Conservation (phyloP, 2,329 filamentous ascomycete genomes). For the Purpureocillium takamizusanense region DNA sequence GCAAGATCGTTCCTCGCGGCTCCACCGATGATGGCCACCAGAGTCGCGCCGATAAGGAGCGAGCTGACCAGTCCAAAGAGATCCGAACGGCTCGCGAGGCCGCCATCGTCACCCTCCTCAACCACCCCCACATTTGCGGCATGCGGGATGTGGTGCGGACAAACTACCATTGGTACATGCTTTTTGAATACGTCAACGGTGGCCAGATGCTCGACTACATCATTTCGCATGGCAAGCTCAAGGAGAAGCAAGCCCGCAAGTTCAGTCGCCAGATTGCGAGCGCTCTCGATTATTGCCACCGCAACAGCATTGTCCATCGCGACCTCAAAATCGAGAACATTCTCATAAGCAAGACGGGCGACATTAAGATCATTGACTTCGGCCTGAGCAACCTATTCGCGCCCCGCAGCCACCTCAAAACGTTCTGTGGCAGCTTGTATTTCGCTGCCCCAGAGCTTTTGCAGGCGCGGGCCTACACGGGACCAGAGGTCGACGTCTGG, state of each 20-base stretch:
- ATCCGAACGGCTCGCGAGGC: slow-evolving; percentile 91
- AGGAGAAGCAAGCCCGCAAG: slow-evolving; percentile 96
- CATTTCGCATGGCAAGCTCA: slow-evolving; percentile 92
- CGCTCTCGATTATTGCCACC: slow-evolving; percentile 92
- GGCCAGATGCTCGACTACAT: slow-evolving; percentile 99
- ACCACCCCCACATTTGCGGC: slow-evolving; percentile 92
- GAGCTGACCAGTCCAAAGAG: slow-evolving; percentile 93
- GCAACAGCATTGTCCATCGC: slow-evolving; percentile 95
- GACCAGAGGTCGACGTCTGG: slow-evolving; percentile 96
- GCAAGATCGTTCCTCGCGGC: slow-evolving; percentile 92
- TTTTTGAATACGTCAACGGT: slow-evolving; percentile 97
- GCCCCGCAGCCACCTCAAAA: slow-evolving; percentile 77
- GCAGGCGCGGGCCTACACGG: slow-evolving; percentile 88
- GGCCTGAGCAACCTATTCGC: slow-evolving; percentile 94
- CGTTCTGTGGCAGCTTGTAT: slow-evolving; percentile 94
- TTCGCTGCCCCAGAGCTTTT: slow-evolving; percentile 93
- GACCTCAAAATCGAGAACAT: slow-evolving; percentile 99
- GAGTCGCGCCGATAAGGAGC: slow-evolving; percentile 65
- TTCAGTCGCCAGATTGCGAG: slow-evolving; percentile 97
- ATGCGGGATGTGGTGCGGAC: slow-evolving; percentile 93
- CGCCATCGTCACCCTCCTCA: slow-evolving; percentile 88
- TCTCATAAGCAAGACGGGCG: slow-evolving; percentile 94
- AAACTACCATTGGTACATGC: slow-evolving; percentile 99
- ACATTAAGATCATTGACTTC: slow-evolving; percentile 99
- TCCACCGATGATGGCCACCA: slow-evolving; percentile 78